Evolutionary conservation across 2,329 filamentous ascomycete genomes (phyloP), one percentile per base, ranked within the genome.

Genomic region (Emmonsiellopsis sp.): DNA sequence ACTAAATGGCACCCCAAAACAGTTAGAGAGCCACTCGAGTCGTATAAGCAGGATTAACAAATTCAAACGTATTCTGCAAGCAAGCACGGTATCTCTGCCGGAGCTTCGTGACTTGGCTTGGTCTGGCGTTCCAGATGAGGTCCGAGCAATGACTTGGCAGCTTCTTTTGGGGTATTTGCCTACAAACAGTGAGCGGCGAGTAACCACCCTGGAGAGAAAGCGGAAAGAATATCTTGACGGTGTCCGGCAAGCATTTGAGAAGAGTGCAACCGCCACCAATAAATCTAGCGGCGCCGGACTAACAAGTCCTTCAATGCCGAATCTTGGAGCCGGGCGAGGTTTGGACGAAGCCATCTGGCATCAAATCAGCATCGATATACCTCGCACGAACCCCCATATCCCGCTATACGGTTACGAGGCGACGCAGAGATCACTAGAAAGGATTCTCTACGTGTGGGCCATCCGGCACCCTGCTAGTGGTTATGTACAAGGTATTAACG

Each of bases 101-200:
- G 92, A 97, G 51, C 78, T 98, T 26, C 82, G 93, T 58, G 79
- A 89, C 54, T 78, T 90, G 34, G 90, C 93, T 32, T 98, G 94
- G 93, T 93, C 91, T 51, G 93, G 93, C 10, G 81, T 97, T 37
- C 94, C 93, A 0, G 86, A 89, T 62, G 94, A 98, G 73, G 90
- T 98, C 15, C 88, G 94, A 53, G 89, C 93, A 50, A 96, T 98
- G 86, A 93, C 92, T n/a, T 98, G 93, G 93, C 91, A 97, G 70
- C 78, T 98, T 26, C 78, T 98, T 16, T 81, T 98, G 26, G 93
- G 92, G 54, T 98, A 98, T 69, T 80, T 98, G 4, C 93, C 94
- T 1, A 94, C 92, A n/a, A 96, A 90, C 66, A 95, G 90, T 62
- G 94, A 98, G 68, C 81, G 93, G 58, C 83, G 94, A 51, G 88